phyloP scores from a whole-genome alignment of 2,329 filamentous ascomycete species.

The Fusarium tjaetaba region DNA sequence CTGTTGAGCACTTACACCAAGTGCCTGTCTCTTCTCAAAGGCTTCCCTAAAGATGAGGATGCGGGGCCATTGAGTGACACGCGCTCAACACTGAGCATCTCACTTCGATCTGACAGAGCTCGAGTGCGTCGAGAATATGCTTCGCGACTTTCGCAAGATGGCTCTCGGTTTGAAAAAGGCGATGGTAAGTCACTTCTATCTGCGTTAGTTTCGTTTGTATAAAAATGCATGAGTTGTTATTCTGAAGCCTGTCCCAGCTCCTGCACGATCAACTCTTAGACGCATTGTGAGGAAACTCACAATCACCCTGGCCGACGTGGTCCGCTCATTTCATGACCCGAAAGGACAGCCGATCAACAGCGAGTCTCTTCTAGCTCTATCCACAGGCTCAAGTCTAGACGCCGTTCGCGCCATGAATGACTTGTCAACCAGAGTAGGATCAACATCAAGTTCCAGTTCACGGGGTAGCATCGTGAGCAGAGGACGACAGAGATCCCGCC shows the following conservation, averaged over 20 bases:
- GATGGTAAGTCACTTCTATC: constrained; percentile 54
- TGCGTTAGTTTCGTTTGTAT: constrained; percentile 1
- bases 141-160: constrained; percentile 52
- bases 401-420: constrained; percentile 60
- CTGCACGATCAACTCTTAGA: constrained; percentile 52
- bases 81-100: constrained; percentile 45
- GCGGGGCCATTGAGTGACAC: constrained; percentile 39
- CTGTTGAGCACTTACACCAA: constrained; percentile 60
- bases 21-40: constrained; percentile 55
- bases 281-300: constrained; percentile 56
- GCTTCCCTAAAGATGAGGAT: constrained; percentile 40
- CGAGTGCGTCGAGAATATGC: constrained; percentile 56
- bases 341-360: constrained; percentile 53
- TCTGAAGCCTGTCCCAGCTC: constrained; percentile 44
- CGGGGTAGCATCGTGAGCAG: constrained; percentile 30
- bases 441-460: constrained; percentile 25
- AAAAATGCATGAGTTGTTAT: constrained; percentile 11
- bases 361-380: constrained; percentile 57
- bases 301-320: constrained; percentile 53
- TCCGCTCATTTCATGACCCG: constrained; percentile 48
- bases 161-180: constrained; percentile 56
- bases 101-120: constrained; percentile 53
- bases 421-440: constrained; percentile 52
- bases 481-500: constrained; percentile 28
- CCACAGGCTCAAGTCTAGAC: constrained; percentile 58